phyloP scores from a whole-genome alignment of 768 basidiomycete species.

The Rubroboletus satanas region DNA sequence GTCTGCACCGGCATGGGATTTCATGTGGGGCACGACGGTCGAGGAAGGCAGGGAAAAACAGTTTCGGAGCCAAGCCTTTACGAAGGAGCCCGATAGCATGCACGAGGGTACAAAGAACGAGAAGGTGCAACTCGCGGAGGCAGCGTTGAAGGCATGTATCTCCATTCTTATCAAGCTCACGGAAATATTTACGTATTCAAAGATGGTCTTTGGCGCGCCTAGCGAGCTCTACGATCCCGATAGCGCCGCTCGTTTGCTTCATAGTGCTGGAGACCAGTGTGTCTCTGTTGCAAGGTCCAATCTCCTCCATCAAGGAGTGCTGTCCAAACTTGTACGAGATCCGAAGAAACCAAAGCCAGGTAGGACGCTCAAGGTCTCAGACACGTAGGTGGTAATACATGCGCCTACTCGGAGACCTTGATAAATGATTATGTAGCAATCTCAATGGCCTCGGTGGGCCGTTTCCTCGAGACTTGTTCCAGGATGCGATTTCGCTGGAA shows the following conservation, averaged over 20 bases:
- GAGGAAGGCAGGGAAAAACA: conserved; percentile 77
- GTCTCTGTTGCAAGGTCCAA: conserved; percentile 55
- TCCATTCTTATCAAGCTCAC: not conserved
- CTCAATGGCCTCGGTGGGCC: conserved; percentile 63
- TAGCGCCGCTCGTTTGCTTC: conserved; percentile 54
- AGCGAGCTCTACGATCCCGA: conserved; percentile 63
- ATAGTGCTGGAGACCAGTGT: conserved; percentile 50
- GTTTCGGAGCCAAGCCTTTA: conserved; percentile 55
- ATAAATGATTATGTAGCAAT: conserved; percentile 44
- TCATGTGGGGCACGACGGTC: conserved; percentile 66
- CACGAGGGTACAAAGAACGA: conserved; percentile 28
- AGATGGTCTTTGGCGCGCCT: conserved; percentile 80
- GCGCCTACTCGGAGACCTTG: not conserved
- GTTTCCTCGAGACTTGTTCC: conserved; percentile 59
- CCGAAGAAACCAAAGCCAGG: conserved; percentile 64
- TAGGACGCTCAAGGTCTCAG: conserved; percentile 72
- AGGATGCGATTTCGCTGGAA: conserved; percentile 66
- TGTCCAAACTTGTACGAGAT: conserved; percentile 66
- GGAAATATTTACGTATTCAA: conserved; percentile 1
- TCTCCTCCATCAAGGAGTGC: conserved; percentile 58
- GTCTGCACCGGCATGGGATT: conserved; percentile 56
- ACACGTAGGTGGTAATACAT: conserved; percentile 40
- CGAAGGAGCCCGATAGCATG: conserved; percentile 36
- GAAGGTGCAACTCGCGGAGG: conserved; percentile 54
- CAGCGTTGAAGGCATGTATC: conserved; percentile 60